These are phyloP conservation scores for Candida multigemmis DNA, from an alignment of 805 yeast species.

Conservation along the genomic window DNA sequence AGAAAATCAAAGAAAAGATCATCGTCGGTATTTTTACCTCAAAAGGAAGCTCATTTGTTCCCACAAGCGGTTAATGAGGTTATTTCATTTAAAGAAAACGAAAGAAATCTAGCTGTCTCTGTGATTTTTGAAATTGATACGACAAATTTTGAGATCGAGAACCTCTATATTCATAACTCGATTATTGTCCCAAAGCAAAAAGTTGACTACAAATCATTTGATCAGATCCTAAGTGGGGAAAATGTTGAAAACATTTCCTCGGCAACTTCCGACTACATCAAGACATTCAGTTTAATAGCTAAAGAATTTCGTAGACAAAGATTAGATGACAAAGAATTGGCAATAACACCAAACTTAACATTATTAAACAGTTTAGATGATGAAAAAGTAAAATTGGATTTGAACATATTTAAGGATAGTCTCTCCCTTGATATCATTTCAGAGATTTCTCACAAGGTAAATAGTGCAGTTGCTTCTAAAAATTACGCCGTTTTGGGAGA, in stretches of 20 bases:
- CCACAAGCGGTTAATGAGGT: conserved; percentile 57
- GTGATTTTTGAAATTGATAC: conserved; percentile 77
- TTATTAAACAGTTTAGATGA: conserved; percentile 79
- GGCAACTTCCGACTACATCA: conserved; percentile 57
- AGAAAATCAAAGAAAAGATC: conserved; percentile 87
- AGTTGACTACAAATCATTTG: conserved; percentile 48
- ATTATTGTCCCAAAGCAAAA: conserved; percentile 54
- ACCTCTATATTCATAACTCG: conserved; percentile 70
- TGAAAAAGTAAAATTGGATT: conserved; percentile 61
- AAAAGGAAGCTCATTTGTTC: conserved; percentile 55
- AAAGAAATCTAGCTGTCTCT: conserved; percentile 58
- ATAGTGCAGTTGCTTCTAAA: conserved; percentile 77
- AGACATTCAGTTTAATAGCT: conserved; percentile 56
- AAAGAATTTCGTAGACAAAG: conserved; percentile 65
- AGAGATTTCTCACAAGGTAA: conserved; percentile 75
- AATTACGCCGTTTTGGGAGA: conserved; percentile 72
- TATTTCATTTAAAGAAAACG: conserved; percentile 53
- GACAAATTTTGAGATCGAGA: conserved; percentile 58
- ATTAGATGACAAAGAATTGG: conserved; percentile 39
- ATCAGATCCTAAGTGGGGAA: conserved; percentile 33
- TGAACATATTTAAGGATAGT: conserved; percentile 63
- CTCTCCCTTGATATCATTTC: conserved; percentile 50
- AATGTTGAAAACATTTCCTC: conserved; percentile 26
- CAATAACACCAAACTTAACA: conserved; percentile 45
- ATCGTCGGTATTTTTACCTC: conserved; percentile 81